Conservation (phyloP, 139 green algal genomes). For the Micractinium conductrix region DNA sequence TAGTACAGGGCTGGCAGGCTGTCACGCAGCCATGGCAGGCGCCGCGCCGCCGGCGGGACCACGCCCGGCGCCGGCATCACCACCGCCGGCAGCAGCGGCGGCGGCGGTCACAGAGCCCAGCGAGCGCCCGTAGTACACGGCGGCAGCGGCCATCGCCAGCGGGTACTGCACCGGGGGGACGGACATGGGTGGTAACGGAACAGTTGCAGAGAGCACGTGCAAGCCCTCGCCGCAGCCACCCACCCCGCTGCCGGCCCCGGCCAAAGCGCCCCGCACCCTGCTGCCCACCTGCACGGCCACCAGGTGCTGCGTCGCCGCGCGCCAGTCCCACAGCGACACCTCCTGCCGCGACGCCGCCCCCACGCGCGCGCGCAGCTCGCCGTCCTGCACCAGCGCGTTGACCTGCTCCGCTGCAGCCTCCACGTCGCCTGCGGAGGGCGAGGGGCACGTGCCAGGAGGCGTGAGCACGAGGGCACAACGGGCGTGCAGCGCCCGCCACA, state of each 20-base stretch:
- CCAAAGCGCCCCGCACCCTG: no score
- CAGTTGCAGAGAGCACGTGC: no score
- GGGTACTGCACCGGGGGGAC: conserved; percentile 64
- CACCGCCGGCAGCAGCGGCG: no score
- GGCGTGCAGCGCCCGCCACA: no score
- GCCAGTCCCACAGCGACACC: conserved; percentile 68
- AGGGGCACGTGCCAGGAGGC: no score
- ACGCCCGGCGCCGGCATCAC: neutral
- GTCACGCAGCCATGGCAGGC: neutral
- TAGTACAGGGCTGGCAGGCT: neutral
- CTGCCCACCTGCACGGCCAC: no score
- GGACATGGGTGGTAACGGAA: no score
- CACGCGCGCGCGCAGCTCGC: conserved; percentile 33
- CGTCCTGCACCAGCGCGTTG: conserved; percentile 8
- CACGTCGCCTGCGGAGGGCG: neutral
- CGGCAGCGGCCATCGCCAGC: conserved; percentile 56
- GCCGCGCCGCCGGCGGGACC: neutral
- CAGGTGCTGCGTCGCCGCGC: conserved; percentile 60
- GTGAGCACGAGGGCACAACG: neutral
- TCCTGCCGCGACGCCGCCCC: conserved; percentile 50
- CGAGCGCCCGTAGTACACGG: conserved; percentile 28
- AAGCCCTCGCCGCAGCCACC: no score
- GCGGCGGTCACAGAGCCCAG: neutral
- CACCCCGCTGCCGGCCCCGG: no score
- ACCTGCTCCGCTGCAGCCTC: conserved; percentile 16